Base-by-base conservation (phyloP, 164 flowering plant genomes). In the Chimonanthus salicifolius region DNA sequence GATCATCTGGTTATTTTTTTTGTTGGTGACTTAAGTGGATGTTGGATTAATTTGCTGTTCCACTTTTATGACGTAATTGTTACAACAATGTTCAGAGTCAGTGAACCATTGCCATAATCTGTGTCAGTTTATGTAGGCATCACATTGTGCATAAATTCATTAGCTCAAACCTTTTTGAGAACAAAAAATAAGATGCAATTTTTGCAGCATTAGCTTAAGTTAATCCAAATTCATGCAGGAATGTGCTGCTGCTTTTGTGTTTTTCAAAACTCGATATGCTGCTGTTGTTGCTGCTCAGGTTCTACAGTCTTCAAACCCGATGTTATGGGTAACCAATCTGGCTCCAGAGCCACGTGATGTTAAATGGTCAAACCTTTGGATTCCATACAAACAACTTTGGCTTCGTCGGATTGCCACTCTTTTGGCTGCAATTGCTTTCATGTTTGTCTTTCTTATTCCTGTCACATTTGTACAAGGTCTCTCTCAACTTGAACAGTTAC, bases 301-400 rank as follows among this genome's bases (percentile, higher is more conserved):
- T 80, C 92, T 85, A 71, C 99, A 93, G 70, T 84, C 94, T 74
- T 71, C 92, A 73, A 88, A 93, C 82, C 97, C 99, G 2, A 95
- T 92, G 98, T 72, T 80, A 73, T 95, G 99, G 99, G 97, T 92
- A 72, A 89, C 95, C 46, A 88, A 92, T 65, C 72, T 85, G 79
- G 98, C 99, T 74, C 98, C 99, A 67, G 97, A 86, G 75, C 99
- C 99, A 70, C 80, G 76, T 67, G 98, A 95, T 86, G 87, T 95
- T 60, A 87, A 87, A 69, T 95, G 99, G 99, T 81, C 91, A 69
- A 92, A 88, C 77, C 89, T 95, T 49, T 84, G 85, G 67, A 86
- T 90, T 75, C 96, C 99, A 16, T 95, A 83, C 73, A 80, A 78
- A 66, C 90, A 87, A 74, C 86, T 93, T 44, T 93, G 98, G 98